A percentile compares a stretch with the other conserved stretches of the same genome.
These are phyloP conservation scores for Emmonsiellopsis sp. DNA, from an alignment of 2,329 filamentous ascomycete genomes.

Conservation along the genomic window DNA sequence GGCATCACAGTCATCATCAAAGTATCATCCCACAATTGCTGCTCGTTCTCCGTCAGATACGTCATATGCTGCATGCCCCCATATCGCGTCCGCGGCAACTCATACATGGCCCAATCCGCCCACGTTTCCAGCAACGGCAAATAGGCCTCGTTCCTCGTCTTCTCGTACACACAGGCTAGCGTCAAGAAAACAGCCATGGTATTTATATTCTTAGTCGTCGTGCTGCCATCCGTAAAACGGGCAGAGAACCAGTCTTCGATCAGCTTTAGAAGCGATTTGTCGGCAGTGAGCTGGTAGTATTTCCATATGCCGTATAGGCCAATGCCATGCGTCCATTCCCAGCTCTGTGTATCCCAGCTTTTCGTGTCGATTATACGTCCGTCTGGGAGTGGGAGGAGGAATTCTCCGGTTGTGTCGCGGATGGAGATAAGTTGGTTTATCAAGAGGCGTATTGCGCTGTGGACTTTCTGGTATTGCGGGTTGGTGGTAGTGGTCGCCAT, in stretches of 20 bases:
- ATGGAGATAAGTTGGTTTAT: conserved; percentile 71
- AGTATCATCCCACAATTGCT: conserved; percentile 78
- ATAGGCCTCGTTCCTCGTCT: conserved; percentile 59
- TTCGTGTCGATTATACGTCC: conserved; percentile 75
- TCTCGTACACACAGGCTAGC: conserved; percentile 68
- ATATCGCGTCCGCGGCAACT: conserved; percentile 60
- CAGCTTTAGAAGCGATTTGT: conserved; percentile 50
- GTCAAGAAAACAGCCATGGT: conserved; percentile 74
- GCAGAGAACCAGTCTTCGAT: conserved; percentile 66
- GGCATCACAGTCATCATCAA: conserved; percentile 83
- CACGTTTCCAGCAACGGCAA: conserved; percentile 70
- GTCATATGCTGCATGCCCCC: conserved; percentile 70
- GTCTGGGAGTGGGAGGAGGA: conserved; percentile 61
- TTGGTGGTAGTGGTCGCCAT: neutral
- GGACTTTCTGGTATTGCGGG: conserved; percentile 29
- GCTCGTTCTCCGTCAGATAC: conserved; percentile 59
- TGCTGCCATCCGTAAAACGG: conserved; percentile 55
- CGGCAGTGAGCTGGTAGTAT: conserved; percentile 65
- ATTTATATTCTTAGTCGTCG: conserved; percentile 78
- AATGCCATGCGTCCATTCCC: conserved; percentile 77
- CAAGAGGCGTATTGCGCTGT: conserved; percentile 53
- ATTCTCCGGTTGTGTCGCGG: conserved; percentile 64
- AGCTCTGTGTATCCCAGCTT: conserved; percentile 61
- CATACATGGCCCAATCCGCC: conserved; percentile 77
- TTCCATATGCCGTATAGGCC: conserved; percentile 76